Conservation (phyloP, 23 red algal species). For the Cyanidioschyzon merolae region DNA sequence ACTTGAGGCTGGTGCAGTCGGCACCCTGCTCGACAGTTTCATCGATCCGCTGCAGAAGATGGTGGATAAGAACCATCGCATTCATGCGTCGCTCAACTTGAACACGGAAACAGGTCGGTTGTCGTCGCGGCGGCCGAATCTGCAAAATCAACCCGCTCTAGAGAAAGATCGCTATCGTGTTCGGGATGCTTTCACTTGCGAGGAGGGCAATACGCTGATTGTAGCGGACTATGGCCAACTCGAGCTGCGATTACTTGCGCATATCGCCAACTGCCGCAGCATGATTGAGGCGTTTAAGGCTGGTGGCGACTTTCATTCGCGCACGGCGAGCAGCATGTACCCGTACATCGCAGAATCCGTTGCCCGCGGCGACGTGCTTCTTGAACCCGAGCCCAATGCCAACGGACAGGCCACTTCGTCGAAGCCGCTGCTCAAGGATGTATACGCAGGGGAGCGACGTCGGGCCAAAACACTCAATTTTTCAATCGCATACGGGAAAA, state of each 20-base stretch:
- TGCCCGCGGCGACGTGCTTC: conserved; percentile 30
- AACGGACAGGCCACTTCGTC: background rate
- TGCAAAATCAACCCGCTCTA: conserved; percentile 84
- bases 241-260: conserved; percentile 69
- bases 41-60: conserved; percentile 59
- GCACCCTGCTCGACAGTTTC: conserved; percentile 51
- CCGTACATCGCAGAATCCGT: conserved; percentile 47
- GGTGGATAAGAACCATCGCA: conserved; percentile 42
- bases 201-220: conserved; percentile 59
- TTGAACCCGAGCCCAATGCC: conserved; percentile 26
- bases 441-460: conserved; percentile 51
- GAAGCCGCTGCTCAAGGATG: conserved; percentile 64
- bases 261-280: conserved; percentile 63
- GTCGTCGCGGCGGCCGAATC: conserved; percentile 64
- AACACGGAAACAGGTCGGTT: conserved; percentile 87
- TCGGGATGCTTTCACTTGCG: conserved; percentile 56
- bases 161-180: conserved; percentile 81
- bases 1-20: conserved; percentile 39
- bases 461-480: conserved; percentile 83
- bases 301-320: conserved; percentile 84
- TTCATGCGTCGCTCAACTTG: conserved; percentile 75
- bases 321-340: conserved; percentile 79
- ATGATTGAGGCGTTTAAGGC: conserved; percentile 78
- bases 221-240: conserved; percentile 87
- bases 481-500: conserved; percentile 93